Evolutionary conservation across 306 rosid genomes (phyloP), one percentile per base, ranked within the genome.

Genomic region (Senna tora): DNA sequence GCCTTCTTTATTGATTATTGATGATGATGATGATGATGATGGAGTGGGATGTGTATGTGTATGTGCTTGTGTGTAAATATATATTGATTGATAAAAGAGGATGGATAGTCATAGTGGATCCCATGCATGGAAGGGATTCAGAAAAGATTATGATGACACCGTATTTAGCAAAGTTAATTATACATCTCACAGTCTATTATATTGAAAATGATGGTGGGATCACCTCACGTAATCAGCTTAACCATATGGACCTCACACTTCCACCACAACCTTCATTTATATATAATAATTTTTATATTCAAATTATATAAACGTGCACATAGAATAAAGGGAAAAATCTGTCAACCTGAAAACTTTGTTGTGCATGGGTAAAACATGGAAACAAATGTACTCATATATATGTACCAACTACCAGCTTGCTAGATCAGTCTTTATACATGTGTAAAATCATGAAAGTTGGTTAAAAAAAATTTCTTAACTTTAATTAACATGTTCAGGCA

Each of bases 1-100:
- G 97, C 92, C 92, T 91, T 78, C 84, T 75, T 73, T 82, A 71
- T 83, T 73, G 68, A 36, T 36, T 36, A n/a, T n/a, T n/a, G 39
- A 36, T 36, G 39, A 36, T 7, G 39, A 76, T 77, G 85, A n/a
- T n/a, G 39, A 36, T 36, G 39, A 36, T 7, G 39, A 76, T 77
- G 85, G 82, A 75, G 70, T 81, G 57, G 32, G 39, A 36, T 75
- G 47, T 65, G 65, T 32, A 30, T 36, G 8, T 36, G 8, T 36
- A 4, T 2, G 30, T 25, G 30, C 3, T 1, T 25, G 30, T 25
- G 30, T 36, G 8, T 36, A 36, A 2, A 50, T 73, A 84, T 72
- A 70, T 83, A 77, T 82, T n/a, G n/a, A 72, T 50, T 82, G 36
- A 76, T 51, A 60, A 77, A 81, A 69, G 77, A 68, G 69, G 56